These are phyloP conservation scores for Aspergillus japonicus DNA, from an alignment of 2,329 filamentous ascomycete genomes.

Conservation along the genomic window DNA sequence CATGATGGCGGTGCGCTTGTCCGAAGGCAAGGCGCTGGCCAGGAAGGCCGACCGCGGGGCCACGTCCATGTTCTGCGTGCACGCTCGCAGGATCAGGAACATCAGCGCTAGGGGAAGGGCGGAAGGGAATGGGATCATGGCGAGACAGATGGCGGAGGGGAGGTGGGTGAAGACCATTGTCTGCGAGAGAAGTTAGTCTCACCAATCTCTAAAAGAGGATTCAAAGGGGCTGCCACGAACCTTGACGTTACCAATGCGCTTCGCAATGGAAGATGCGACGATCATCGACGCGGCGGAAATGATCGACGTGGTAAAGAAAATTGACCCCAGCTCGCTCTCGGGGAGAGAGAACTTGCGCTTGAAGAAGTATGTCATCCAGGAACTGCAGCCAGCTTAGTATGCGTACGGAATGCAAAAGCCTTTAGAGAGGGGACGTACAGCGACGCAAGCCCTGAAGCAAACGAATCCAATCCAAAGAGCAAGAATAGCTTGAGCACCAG, in stretches of 20 bases:
- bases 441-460: conserved; percentile 69
- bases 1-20: conserved; percentile 70
- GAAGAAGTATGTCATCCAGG: conserved; percentile 58
- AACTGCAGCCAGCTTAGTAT: conserved; percentile 27
- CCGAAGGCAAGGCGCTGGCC: conserved; percentile 61
- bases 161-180: conserved; percentile 76
- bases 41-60: conserved; percentile 70
- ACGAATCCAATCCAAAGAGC: conserved; percentile 66
- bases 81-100: conserved; percentile 62
- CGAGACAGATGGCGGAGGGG: conserved; percentile 65
- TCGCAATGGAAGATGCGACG: conserved; percentile 62
- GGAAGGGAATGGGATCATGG: conserved; percentile 60
- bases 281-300: conserved; percentile 46
- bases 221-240: conserved; percentile 18
- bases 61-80: conserved; percentile 67
- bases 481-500: conserved; percentile 57
- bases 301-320: conserved; percentile 51
- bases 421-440: conserved; percentile 46
- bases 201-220: conserved; percentile 13
- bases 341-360: conserved; percentile 54
- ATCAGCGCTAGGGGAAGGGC: conserved; percentile 55
- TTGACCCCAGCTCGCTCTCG: conserved; percentile 54
- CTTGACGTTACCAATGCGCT: conserved; percentile 57
- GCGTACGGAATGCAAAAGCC: conserved; percentile 6
- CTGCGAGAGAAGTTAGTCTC: conserved; percentile 31